phyloP scores from a whole-genome alignment of 805 yeast genomes.

The Candida morakotiae region DNA sequence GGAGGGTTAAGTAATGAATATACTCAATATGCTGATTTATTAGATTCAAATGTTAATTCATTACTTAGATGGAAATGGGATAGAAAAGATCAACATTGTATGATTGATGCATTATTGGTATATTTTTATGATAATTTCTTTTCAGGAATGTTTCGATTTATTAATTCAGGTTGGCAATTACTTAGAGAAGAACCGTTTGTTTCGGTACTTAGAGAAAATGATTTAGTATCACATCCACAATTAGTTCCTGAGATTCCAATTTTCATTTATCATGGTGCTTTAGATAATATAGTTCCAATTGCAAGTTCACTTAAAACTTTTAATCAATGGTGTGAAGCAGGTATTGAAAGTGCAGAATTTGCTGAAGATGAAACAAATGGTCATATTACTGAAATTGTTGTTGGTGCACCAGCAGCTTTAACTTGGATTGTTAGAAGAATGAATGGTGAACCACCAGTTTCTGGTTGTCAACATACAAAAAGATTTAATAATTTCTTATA shows the following conservation, averaged over 20 bases:
- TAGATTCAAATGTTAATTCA: background rate
- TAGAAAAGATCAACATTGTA: background rate
- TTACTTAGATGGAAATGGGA: background rate
- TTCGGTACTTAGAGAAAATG: background rate
- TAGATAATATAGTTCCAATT: conserved; percentile 18
- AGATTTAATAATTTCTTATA: conserved; percentile 43
- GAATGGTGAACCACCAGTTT: conserved; percentile 39
- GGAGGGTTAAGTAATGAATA: conserved; percentile 29
- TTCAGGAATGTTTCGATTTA: background rate
- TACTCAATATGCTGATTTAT: conserved; percentile 13
- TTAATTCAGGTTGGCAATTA: background rate
- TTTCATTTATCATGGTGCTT: conserved; percentile 17
- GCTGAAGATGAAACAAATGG: conserved; percentile 22
- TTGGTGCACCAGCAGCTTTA: conserved; percentile 20
- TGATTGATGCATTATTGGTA: background rate
- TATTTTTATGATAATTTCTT: background rate
- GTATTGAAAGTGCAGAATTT: conserved; percentile 25
- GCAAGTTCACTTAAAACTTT: conserved; percentile 17
- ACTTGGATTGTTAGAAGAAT: conserved; percentile 16
- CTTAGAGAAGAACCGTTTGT: background rate
- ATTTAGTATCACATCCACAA: conserved; percentile 4
- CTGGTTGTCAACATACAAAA: conserved; percentile 51
- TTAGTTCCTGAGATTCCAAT: conserved; percentile 18
- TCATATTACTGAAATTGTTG: conserved; percentile 20
- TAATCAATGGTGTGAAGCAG: conserved; percentile 24